Base-by-base conservation (phyloP, 495 filamentous ascomycete species). In the Choiromyces venosus region DNA sequence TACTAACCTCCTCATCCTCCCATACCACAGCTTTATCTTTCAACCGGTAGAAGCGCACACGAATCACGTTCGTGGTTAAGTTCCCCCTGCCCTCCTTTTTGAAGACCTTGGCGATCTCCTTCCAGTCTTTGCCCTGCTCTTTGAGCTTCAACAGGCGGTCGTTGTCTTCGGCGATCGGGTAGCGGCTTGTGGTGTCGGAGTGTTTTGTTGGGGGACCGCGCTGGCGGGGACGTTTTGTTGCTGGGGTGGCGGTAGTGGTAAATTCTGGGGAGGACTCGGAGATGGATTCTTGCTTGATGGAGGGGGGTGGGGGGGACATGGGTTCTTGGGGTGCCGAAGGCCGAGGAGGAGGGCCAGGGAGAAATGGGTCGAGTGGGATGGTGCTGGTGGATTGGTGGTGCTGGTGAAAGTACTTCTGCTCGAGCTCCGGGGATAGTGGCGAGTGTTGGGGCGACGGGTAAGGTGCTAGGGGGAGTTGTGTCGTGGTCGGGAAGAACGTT, bases 91-190 rank as follows among this genome's bases (percentile, higher is more conserved):
- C 71, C 29, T 72, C 71, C 3, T 56, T 68, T 29, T 68, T 68
- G 61, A 72, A 72, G 12, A 72, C 61, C 3, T 42, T 38, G 6
- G 71, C 37, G n/a, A 72, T 72, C 38, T 72, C 65, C 36, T 68
- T 39, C 64, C 64, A 72, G 9, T 38, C 29, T 12, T 33, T 67
- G 35, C 71, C 38, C 12, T 72, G 39, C 4, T 68, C 35, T 21
- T 37, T 72, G 29, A 72, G 65, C 33, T 52, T 21, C 29, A 67
- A 29, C 25, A 72, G 52, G 44, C 71, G 71, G 6, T n/a, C 40
- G 29, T 72, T 67, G 38, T 68, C 71, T 35, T 61, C 25, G 25
- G 10, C 16, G 14, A 61, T 61, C 7, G 25, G 18, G 33, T 61
- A 61, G 29, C 12, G 25, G 52, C 19, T 46, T 4, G 71, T 67